These are phyloP conservation scores for Neolentinus lepideus DNA, from an alignment of 1,284 basidiomycete genomes.

Conservation along the genomic window DNA sequence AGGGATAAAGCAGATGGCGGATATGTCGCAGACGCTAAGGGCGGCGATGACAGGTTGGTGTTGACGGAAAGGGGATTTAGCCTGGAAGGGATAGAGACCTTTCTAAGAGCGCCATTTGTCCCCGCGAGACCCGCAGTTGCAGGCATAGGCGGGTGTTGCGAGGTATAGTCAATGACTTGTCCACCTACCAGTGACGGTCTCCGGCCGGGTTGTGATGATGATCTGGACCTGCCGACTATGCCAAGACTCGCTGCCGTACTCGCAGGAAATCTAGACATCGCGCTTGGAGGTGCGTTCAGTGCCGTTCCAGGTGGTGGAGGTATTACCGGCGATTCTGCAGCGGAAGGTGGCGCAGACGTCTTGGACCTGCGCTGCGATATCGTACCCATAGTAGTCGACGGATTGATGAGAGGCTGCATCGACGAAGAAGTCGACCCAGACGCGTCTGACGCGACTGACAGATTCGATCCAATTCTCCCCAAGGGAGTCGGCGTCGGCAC, in stretches of 20 bases:
- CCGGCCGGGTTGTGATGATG: conserved; percentile 63
- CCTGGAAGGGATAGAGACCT: conserved; percentile 55
- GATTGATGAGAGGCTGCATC: conserved; percentile 41
- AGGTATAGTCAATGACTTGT: conserved; percentile 3
- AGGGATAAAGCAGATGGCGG: conserved; percentile 25
- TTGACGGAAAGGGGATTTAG: conserved; percentile 46
- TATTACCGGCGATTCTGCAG: conserved; percentile 41
- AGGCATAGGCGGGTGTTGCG: conserved; percentile 3
- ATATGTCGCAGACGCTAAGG: conserved; percentile 12
- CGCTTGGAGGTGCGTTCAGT: conserved; percentile 26
- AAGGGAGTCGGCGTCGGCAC: conserved; percentile 14
- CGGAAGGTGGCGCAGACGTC: conserved; percentile 50
- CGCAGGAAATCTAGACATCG: conserved; percentile 35
- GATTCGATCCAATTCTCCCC: conserved; percentile 7
- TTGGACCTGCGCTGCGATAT: conserved; percentile 65
- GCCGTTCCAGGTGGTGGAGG: too few species aligned
- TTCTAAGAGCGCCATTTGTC: conserved; percentile 33
- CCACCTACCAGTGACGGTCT: conserved; percentile 37
- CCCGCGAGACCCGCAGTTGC: conserved; percentile 6
- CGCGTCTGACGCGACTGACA: neutral
- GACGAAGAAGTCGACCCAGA: neutral
- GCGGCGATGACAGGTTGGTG: conserved; percentile 40
- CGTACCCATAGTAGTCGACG: conserved; percentile 54
- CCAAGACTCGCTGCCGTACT: conserved; percentile 24
- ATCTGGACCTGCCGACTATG: conserved; percentile 44